phyloP scores from a whole-genome alignment of 164 flowering plant species.

The Nelumbo lutea region DNA sequence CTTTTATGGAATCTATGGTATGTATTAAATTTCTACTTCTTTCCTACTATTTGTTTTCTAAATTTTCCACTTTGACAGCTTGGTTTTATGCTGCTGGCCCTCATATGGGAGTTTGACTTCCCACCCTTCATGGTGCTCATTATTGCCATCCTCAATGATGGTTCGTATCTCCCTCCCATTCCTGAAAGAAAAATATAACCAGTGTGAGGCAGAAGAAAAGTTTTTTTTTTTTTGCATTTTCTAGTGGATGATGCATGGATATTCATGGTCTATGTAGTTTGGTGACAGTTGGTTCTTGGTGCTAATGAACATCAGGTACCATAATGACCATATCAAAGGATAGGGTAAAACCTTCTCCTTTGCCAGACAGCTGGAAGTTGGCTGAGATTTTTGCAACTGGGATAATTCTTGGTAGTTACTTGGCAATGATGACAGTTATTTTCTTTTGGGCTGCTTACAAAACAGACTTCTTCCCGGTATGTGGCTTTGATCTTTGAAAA shows the following conservation, averaged over 20 bases:
- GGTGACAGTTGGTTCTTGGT: too few relatives aligned
- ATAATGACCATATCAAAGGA: conserved; percentile 93
- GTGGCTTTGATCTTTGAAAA: neutral
- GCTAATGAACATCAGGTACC: conserved; percentile 41
- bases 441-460: conserved; percentile 84
- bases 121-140: conserved; percentile 94
- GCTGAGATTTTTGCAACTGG: conserved; percentile 80
- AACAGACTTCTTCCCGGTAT: conserved; percentile 76
- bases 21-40: neutral
- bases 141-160: conserved; percentile 90
- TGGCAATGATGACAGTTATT: conserved; percentile 85
- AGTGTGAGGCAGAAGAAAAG: too few relatives aligned
- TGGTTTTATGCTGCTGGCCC: conserved; percentile 83
- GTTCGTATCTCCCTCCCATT: conserved; percentile 26
- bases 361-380: conserved; percentile 90
- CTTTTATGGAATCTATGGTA: neutral
- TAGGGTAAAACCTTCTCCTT: conserved; percentile 78
- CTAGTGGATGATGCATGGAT: too few relatives aligned
- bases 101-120: conserved; percentile 86
- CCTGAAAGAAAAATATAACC: neutral
- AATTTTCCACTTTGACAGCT: conserved; percentile 38
- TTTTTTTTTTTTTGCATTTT: too few relatives aligned
- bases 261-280: too few relatives aligned
- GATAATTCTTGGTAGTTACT: conserved; percentile 66
- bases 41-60: neutral